Base-by-base conservation (phyloP, 331 rosid genomes). In the Saraca asoca region DNA sequence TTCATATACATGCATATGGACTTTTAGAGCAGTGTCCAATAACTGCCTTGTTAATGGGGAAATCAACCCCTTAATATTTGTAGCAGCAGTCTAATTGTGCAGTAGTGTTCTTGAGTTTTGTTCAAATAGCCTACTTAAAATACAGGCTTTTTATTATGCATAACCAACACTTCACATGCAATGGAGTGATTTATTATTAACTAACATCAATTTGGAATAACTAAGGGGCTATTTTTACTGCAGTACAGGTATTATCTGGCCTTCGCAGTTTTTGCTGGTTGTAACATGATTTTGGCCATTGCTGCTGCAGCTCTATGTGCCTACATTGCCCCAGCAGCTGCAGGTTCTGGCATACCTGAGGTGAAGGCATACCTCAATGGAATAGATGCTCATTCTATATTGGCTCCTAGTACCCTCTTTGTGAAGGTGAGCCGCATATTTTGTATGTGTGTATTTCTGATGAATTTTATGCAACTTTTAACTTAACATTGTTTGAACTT, bases 281-380 rank as follows among this genome's bases (percentile, higher is more conserved):
- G 82, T 69, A 88, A 85, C 81, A 55, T 82, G 74, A 51, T 69
- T 11, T 78, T 88, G 67, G 95, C 81, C 12, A 2, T 51, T 62
- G 86, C 71, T 12, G 92, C 95, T 18, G 88, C 81, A 3, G 66
- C 62, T 4, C 79, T 88, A 6, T 88, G 95, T 69, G 92, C 85
- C 13, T 88, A 83, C 73, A 54, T 88, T 44, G 86, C 88, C 62
- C 95, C 95, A n/a, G 92, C 90, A 48, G 95, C 95, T 35, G 90
- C 95, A 44, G 95, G 95, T 13, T 88, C 95, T 13, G 92, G 95
- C 50, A 85, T 88, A 74, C 95, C 95, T 12, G 95, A 88, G 78
- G 95, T 88, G 71, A 88, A 88, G 85, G 95, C 95, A 37, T 88
- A 85, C 77, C 95, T 88, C 70, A 88, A 88, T 43, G 95, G 95